Base-by-base conservation (phyloP, 176 grass and related monocot genomes). In the Secale cereale region DNA sequence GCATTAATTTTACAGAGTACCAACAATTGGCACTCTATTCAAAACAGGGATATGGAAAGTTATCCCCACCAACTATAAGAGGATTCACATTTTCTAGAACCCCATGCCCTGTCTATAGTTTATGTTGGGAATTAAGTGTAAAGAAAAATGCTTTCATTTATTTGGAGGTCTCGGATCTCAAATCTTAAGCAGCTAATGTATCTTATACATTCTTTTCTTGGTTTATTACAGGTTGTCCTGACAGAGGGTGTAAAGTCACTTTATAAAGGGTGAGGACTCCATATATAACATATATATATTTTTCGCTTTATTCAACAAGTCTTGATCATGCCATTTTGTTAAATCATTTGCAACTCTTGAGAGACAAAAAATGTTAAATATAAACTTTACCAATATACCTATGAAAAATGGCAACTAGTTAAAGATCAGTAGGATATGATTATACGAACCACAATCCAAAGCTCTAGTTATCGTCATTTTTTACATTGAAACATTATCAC, bases 231-330 rank as follows among this genome's bases (percentile, higher is more conserved):
- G 96, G 90, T 99, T 76, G 81, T 96, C 45, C 61, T 84, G 23
- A 95, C 88, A 46, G 93, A 99, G 81, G 93, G 97, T 32, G 39
- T 94, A 36, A 90, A 87, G 65, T 85, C 91, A 63, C 88, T 99
- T 89, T 99, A 96, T 82, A 96, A 96, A 92, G 91, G 97, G 91
- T 94, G 78, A 93, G 91, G 36, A 54, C 46, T 82, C 2, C 45
- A 48, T 65, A 66, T 35, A 27, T 40, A 0, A 6, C 54, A 60
- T 67, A n/a, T 70, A 76, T 31, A 39, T 14, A 35, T 61, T 40
- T 82, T 1, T 45, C 10, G 19, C 36, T 74, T 0, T 74, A 63
- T 50, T 45, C 70, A 17, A 30, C 48, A 61, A 22, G 20, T 68
- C 10, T 67, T 67, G 8, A 45, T 28, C 25, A 75, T 81, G 16